Evolutionary conservation across 2,329 filamentous ascomycete genomes (phyloP).

Genomic region (Cylindrodendrum hubeiense): DNA sequence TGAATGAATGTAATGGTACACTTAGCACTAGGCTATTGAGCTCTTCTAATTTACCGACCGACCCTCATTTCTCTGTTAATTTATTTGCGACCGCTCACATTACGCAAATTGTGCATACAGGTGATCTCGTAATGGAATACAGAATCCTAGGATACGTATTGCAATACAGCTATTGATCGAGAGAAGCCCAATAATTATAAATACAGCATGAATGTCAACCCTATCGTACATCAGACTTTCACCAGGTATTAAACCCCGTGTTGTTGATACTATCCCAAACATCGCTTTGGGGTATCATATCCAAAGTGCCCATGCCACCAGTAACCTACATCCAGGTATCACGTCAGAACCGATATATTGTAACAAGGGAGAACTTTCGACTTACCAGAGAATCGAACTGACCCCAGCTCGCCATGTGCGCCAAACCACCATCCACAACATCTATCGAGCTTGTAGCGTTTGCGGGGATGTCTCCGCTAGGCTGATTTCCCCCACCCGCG

Average conservation of each 20-base stretch:
- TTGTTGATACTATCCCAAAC: conserved; percentile 5
- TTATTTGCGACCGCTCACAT: no score
- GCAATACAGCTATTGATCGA: no score
- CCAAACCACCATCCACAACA: neutral
- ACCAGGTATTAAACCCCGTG: conserved; percentile 9
- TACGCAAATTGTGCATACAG: no score
- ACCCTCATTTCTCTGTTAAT: no score
- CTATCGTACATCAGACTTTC: neutral
- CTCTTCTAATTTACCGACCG: no score
- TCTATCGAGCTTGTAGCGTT: conserved; percentile 20
- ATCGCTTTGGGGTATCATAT: conserved; percentile 2
- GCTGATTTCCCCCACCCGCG: neutral
- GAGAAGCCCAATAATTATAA: neutral
- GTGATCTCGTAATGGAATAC: no score
- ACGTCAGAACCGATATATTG: neutral
- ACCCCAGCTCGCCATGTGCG: conserved; percentile 39
- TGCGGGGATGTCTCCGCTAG: neutral
- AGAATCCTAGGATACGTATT: no score
- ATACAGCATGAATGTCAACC: neutral
- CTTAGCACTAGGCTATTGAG: no score
- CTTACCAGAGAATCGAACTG: conserved; percentile 38
- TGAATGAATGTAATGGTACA: no score
- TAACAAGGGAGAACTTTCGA: neutral
- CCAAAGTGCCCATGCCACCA: conserved; percentile 27
- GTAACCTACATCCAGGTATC: conserved; percentile 15